Percentiles rank a stretch among this genome's conserved stretches.
Evolutionary conservation across 2,329 filamentous ascomycete species (phyloP).

Genomic region (Pestalotiopsis sp.): DNA sequence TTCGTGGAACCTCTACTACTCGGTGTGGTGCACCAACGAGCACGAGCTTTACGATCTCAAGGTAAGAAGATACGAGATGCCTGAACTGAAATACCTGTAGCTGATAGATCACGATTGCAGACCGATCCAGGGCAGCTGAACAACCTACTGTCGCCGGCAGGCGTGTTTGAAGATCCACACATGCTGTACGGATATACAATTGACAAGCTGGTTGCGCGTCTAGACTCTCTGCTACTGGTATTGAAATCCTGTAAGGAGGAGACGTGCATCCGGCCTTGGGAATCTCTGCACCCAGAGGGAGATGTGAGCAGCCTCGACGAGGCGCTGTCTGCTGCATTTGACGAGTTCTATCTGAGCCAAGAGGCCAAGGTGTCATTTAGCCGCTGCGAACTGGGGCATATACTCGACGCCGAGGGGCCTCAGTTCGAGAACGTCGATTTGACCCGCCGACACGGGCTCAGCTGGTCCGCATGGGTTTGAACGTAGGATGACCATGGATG

Average conservation of each 20-base stretch:
- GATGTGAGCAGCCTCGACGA: slow-evolving; percentile 53
- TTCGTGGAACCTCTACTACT: slow-evolving; percentile 22
- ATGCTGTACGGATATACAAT: slow-evolving; percentile 18
- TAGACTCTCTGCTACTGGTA: slow-evolving; percentile 62
- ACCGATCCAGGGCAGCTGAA: slow-evolving; percentile 53
- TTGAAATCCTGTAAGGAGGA: slow-evolving; percentile 62
- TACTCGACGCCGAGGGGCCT: not conserved
- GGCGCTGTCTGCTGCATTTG: slow-evolving; percentile 50
- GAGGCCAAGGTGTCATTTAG: not conserved
- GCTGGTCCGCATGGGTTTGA: too few relatives aligned
- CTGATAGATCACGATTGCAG: slow-evolving; percentile 32
- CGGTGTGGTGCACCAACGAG: slow-evolving; percentile 70
- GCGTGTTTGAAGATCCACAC: too few relatives aligned
- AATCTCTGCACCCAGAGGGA: slow-evolving; percentile 54
- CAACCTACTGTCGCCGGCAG: slow-evolving; percentile 38
- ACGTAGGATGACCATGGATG: too few relatives aligned
- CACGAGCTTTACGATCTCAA: slow-evolving; percentile 67
- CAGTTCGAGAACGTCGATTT: not conserved
- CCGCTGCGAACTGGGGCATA: not conserved
- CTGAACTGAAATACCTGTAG: not conserved
- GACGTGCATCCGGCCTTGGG: slow-evolving; percentile 60
- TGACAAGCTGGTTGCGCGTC: slow-evolving; percentile 46
- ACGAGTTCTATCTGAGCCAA: slow-evolving; percentile 45
- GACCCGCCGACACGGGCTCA: too few relatives aligned
- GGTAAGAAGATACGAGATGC: slow-evolving; percentile 31